These are phyloP conservation scores for Gossypium schwendimanii DNA, from an alignment of 441 rosid genomes.

Conservation along the genomic window DNA sequence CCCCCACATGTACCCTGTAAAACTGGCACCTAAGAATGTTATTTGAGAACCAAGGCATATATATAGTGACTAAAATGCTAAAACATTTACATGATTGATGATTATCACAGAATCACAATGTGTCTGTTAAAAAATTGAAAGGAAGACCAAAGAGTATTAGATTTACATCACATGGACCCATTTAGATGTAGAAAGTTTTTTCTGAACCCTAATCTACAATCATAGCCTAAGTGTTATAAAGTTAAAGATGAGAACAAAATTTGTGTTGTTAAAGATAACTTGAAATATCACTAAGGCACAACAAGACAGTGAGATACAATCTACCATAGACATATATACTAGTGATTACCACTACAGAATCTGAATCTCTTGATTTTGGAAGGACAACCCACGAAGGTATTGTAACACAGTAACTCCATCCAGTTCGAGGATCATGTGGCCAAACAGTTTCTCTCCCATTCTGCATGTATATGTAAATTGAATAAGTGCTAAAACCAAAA, in stretches of 20 bases:
- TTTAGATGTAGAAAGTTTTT: not conserved
- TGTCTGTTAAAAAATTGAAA: not conserved
- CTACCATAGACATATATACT: conserved; percentile 24
- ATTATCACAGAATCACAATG: not conserved
- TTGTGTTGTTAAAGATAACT: conserved; percentile 3
- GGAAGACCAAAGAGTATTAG: not conserved
- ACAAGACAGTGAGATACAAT: conserved; percentile 20
- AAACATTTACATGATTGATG: not conserved
- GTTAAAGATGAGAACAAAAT: not conserved
- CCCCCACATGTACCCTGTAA: conserved; percentile 95
- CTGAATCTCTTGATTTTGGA: conserved; percentile 85
- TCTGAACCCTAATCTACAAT: not conserved
- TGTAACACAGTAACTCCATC: conserved; percentile 95
- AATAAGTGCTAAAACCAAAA: not conserved
- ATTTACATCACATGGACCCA: not conserved
- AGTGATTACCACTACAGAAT: conserved; percentile 88
- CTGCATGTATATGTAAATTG: conserved; percentile 38
- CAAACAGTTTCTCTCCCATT: conserved; percentile 75
- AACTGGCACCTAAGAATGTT: conserved; percentile 80
- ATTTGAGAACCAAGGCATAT: conserved; percentile 24
- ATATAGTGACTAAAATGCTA: not conserved
- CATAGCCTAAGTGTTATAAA: not conserved
- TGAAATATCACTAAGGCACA: conserved; percentile 5
- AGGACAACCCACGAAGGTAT: conserved; percentile 89
- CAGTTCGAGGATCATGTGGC: conserved; percentile 86